phyloP scores from a whole-genome alignment of 495 filamentous ascomycete species.

The Trichoderma reesei region DNA sequence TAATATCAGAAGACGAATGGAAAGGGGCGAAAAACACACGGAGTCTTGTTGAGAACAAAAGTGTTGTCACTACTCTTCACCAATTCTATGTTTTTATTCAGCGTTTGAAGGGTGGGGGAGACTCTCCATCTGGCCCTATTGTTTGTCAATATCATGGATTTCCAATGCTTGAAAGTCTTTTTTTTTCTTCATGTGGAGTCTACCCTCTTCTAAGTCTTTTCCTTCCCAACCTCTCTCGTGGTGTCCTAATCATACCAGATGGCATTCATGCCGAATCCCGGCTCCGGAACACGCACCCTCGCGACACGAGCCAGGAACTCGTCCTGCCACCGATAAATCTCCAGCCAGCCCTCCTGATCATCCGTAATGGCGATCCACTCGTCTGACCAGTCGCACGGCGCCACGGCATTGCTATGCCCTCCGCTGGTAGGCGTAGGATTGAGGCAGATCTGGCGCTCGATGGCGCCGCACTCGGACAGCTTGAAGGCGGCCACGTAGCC shows the following conservation, averaged over 20 bases:
- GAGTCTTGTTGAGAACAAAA: background rate
- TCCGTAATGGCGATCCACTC: conserved; percentile 80
- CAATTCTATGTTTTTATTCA: background rate
- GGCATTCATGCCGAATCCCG: conserved; percentile 82
- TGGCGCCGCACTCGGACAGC: conserved; percentile 56
- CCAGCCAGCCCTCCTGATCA: conserved; percentile 74
- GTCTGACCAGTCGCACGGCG: conserved; percentile 69
- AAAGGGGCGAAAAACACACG: background rate
- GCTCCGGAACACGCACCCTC: conserved; percentile 62
- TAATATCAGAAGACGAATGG: background rate
- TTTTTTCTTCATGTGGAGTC: background rate
- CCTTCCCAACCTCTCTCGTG: background rate
- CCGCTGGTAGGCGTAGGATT: conserved; percentile 78
- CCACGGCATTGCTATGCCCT: conserved; percentile 75
- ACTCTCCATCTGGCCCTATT: background rate
- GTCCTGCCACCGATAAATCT: conserved; percentile 74
- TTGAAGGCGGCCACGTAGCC: conserved; percentile 74
- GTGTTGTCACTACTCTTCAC: background rate
- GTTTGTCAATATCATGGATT: background rate
- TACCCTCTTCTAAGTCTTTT: background rate
- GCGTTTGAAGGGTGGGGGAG: background rate
- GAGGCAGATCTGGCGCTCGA: conserved; percentile 66
- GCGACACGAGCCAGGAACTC: conserved; percentile 70
- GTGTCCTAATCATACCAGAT: conserved; percentile 81
- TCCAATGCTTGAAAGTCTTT: background rate